These are phyloP conservation scores for Stagonosporopsis rhizophila DNA, from an alignment of 2,329 filamentous ascomycete species.

Conservation along the genomic window DNA sequence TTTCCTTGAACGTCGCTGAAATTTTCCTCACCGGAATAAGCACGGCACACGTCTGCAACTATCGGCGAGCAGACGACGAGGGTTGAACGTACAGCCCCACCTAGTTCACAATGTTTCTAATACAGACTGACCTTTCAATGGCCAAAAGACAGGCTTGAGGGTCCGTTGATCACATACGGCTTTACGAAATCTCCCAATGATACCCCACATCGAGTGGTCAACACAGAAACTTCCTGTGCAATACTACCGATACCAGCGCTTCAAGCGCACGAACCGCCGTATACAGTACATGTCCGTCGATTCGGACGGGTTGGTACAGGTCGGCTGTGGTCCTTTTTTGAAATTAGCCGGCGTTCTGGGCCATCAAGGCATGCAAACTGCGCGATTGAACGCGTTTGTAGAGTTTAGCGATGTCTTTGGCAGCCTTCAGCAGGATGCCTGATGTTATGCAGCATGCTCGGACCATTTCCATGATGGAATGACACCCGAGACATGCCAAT, in stretches of 20 bases:
- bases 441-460: background rate
- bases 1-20: conserved; percentile 25
- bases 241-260: conserved; percentile 11
- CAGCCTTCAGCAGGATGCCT: background rate
- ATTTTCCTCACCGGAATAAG: background rate
- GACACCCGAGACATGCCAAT: background rate
- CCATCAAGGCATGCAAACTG: background rate
- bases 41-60: too few species aligned
- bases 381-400: background rate
- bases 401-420: background rate
- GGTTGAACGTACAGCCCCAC: background rate
- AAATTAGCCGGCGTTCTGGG: conserved; percentile 15
- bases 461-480: conserved; percentile 2
- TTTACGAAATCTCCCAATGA: conserved; percentile 11
- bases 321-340: background rate
- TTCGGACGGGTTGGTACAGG: background rate
- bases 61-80: background rate
- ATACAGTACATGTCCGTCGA: background rate
- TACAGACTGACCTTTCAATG: background rate
- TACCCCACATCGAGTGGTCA: conserved; percentile 14
- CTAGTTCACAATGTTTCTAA: background rate
- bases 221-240: background rate
- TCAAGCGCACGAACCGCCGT: conserved; percentile 6
- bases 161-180: background rate
- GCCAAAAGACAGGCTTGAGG: background rate